These are phyloP conservation scores for Prunella vulgaris DNA, from an alignment of 257 asterid species.

Conservation along the genomic window DNA sequence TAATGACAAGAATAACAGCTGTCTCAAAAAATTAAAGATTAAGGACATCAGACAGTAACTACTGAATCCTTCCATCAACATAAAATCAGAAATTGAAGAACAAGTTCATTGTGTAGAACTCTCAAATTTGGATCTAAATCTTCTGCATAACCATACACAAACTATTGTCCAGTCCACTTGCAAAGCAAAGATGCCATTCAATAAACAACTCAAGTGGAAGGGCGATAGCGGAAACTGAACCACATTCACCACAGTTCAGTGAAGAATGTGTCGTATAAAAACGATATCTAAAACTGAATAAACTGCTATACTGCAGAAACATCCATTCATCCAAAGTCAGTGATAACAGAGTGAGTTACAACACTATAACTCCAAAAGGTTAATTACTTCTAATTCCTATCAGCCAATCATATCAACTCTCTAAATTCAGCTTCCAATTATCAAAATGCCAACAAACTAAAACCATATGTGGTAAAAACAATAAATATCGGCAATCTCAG, in stretches of 20 bases:
- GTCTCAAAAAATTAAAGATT: background rate
- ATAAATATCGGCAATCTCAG: conserved; percentile 18
- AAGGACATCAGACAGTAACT: background rate
- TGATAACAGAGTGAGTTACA: background rate
- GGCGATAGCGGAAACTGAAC: background rate
- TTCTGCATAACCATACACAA: conserved; percentile 8
- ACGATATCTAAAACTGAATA: conserved; percentile 2
- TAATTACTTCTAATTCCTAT: background rate
- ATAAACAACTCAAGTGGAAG: background rate
- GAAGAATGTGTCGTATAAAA: background rate
- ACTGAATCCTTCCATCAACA: conserved; percentile 1
- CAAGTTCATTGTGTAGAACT: background rate
- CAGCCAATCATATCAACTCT: conserved; percentile 3
- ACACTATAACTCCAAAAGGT: conserved; percentile 1
- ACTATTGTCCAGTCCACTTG: background rate
- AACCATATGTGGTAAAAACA: conserved; percentile 4
- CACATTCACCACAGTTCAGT: conserved; percentile 8
- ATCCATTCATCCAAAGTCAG: background rate
- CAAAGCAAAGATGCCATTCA: background rate
- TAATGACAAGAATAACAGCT: background rate
- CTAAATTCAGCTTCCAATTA: background rate
- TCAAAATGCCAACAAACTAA: conserved; percentile 15
- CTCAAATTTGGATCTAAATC: background rate
- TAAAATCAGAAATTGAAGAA: background rate
- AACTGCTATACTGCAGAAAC: background rate